Evolutionary conservation across 352 stramenopile species (phyloP).

Genomic region (Hyaloperonospora arabidopsidis): DNA sequence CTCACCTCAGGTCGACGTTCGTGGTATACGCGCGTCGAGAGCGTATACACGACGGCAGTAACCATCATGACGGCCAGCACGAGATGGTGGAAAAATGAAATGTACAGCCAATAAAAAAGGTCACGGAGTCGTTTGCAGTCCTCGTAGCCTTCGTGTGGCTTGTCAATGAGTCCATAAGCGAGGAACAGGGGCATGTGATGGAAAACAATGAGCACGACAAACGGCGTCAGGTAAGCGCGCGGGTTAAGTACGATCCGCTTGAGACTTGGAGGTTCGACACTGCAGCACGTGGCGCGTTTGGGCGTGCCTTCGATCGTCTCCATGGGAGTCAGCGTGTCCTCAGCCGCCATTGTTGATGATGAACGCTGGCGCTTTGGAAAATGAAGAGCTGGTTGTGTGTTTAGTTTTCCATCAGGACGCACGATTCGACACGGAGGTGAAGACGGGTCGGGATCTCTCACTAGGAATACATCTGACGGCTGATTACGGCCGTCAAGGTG

Average conservation of each 20-base stretch:
- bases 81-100: constrained; percentile 49
- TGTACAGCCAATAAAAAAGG: constrained; percentile 52
- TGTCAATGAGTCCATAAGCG: constrained; percentile 36
- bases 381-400: too few relatives aligned
- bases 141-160: constrained; percentile 30
- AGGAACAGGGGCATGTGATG: constrained; percentile 67
- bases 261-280: constrained; percentile 28
- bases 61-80: constrained; percentile 35
- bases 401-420: too few relatives aligned
- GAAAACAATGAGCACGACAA: constrained; percentile 42
- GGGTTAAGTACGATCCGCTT: constrained; percentile 75
- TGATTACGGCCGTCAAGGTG: too few relatives aligned
- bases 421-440: too few relatives aligned
- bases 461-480: too few relatives aligned
- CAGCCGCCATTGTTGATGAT: constrained; percentile 4
- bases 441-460: too few relatives aligned
- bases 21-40: constrained; percentile 53
- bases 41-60: constrained; percentile 33
- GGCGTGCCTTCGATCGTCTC: constrained; percentile 20
- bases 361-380: too few relatives aligned
- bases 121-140: constrained; percentile 36
- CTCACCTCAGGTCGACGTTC: constrained; percentile 39
- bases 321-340: constrained; percentile 19
- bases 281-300: constrained; percentile 6
- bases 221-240: constrained; percentile 60